These are phyloP conservation scores for Colletotrichum eleusines DNA, from an alignment of 2,329 filamentous ascomycete species.

Conservation along the genomic window DNA sequence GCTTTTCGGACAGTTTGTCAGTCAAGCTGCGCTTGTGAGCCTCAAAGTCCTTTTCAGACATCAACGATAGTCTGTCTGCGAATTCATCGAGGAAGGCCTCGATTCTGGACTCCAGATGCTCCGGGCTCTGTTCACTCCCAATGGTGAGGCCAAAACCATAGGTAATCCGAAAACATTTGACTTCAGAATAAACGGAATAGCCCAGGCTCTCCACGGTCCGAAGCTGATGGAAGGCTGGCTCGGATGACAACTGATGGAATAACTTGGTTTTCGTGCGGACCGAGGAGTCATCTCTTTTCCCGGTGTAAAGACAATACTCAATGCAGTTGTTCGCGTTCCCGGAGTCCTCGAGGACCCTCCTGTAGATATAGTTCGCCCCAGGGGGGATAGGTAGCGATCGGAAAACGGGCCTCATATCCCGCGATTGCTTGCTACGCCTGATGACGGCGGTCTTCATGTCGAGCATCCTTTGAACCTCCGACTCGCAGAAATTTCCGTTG, in stretches of 20 bases:
- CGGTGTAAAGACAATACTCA: constrained; percentile 80
- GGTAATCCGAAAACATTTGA: constrained; percentile 77
- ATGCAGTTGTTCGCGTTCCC: constrained; percentile 95
- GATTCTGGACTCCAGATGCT: constrained; percentile 88
- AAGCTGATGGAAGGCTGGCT: constrained; percentile 93
- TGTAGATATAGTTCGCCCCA: constrained; percentile 86
- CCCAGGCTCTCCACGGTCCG: constrained; percentile 97
- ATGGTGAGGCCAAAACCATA: constrained; percentile 91
- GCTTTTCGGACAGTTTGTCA: too few species aligned
- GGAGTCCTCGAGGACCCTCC: constrained; percentile 82
- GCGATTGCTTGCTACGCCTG: constrained; percentile 79
- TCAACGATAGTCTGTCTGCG: too few species aligned
- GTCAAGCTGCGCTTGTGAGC: too few species aligned
- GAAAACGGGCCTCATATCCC: constrained; percentile 82
- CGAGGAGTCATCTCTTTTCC: constrained; percentile 73
- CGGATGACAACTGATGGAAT: constrained; percentile 89
- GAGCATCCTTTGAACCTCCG: constrained; percentile 69
- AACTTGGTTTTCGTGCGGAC: constrained; percentile 83
- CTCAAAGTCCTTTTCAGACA: too few species aligned
- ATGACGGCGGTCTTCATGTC: constrained; percentile 84
- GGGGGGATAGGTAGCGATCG: constrained; percentile 82
- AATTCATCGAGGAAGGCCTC: constrained; percentile 76
- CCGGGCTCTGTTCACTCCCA: constrained; percentile 87
- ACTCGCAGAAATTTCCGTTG: too few species aligned
- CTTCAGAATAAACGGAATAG: constrained; percentile 92